Evolutionary conservation across 2,329 filamentous ascomycete genomes (phyloP).

Genomic region (Pyricularia pennisetigena): DNA sequence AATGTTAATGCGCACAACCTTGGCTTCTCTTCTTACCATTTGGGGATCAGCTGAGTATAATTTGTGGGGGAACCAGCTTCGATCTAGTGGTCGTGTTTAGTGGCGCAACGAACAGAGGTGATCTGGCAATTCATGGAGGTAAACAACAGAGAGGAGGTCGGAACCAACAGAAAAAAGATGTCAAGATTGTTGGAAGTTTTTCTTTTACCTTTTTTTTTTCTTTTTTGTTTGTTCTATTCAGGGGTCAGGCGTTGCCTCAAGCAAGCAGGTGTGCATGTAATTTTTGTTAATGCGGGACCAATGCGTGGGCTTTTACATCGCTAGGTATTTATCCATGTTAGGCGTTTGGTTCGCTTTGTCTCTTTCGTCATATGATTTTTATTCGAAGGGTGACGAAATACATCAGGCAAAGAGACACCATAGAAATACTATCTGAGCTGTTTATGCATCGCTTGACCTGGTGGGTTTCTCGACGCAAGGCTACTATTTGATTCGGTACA

Average conservation of each 20-base stretch:
- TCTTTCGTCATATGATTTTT: not conserved
- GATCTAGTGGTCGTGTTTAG: constrained; percentile 2
- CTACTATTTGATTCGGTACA: not conserved
- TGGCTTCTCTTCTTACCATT: not conserved
- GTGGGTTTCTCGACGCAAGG: not conserved
- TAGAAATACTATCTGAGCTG: not conserved
- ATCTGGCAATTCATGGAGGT: not conserved
- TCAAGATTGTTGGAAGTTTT: not conserved
- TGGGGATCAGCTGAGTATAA: not conserved
- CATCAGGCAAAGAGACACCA: not conserved
- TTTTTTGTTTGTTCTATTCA: constrained; percentile 2
- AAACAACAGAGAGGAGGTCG: not conserved
- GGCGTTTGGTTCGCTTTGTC: not conserved
- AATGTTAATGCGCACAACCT: not conserved
- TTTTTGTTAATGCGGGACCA: not conserved
- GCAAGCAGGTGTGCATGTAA: not conserved
- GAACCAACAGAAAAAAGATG: not conserved
- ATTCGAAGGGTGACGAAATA: not conserved
- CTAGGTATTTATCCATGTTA: not conserved
- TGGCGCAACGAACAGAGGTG: not conserved
- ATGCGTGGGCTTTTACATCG: not conserved
- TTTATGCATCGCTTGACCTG: not conserved
- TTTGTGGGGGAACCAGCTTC: not conserved
- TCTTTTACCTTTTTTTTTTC: not conserved
- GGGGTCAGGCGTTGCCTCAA: not conserved